Evolutionary conservation across 345 rosid genomes (phyloP).

Genomic region (Ceriops tagal): DNA sequence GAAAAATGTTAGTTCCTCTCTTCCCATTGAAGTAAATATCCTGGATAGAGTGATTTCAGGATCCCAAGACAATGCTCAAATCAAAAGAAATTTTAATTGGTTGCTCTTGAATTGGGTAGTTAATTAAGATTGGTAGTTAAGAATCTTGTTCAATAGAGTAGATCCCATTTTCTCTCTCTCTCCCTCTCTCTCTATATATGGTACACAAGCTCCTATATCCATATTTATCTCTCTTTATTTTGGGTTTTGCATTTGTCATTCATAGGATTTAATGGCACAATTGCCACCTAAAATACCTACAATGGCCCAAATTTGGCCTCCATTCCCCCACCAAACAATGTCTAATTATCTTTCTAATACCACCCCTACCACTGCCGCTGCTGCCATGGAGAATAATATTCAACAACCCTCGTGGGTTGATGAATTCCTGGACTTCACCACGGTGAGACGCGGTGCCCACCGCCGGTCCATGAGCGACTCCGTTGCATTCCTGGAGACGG

Average conservation of each 20-base stretch:
- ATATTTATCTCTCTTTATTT: background rate
- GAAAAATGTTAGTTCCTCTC: too few relatives aligned
- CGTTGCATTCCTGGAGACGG: conserved; percentile 58
- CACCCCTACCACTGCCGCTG: conserved; percentile 4
- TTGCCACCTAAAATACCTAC: conserved; percentile 21
- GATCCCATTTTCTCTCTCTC: too few relatives aligned
- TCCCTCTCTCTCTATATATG: background rate
- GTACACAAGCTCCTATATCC: background rate
- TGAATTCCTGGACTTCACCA: conserved; percentile 83
- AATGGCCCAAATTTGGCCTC: conserved; percentile 27
- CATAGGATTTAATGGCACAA: conserved; percentile 14
- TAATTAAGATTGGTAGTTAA: too few relatives aligned
- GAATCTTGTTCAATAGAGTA: too few relatives aligned
- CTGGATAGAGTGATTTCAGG: too few relatives aligned
- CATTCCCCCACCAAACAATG: conserved; percentile 42
- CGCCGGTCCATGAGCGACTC: conserved; percentile 86
- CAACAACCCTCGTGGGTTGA: conserved; percentile 64
- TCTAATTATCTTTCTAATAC: conserved; percentile 18
- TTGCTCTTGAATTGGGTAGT: too few relatives aligned
- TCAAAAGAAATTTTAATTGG: too few relatives aligned
- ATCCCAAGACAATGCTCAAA: too few relatives aligned
- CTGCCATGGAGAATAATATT: conserved; percentile 1
- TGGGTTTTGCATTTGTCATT: background rate
- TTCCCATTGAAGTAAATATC: too few relatives aligned
- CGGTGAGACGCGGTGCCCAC: conserved; percentile 63